Evolutionary conservation across 805 yeast genomes (phyloP), one percentile per base, ranked within the genome.

Genomic region (Cyberlindnera maritima): DNA sequence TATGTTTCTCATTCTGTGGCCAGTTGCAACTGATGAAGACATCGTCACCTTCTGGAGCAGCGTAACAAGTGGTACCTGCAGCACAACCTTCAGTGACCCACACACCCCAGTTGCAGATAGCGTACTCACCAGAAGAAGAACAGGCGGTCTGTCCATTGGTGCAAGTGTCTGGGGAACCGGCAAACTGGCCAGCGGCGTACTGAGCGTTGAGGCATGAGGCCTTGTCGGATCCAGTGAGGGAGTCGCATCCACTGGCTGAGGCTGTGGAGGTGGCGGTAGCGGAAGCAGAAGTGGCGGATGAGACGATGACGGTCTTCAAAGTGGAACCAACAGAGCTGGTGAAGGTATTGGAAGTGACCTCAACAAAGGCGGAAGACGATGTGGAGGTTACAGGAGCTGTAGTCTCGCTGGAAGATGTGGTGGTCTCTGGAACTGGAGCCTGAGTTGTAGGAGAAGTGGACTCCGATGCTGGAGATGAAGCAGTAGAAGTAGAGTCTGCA

Each of bases 81-180:
- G 85, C 77, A 67, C 89, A 83, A 34, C 64, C 70, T 58, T 72
- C 70, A 17, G 56, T 60, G 13, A 77, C 83, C 88, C 88, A 83
- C 20, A 62, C 47, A 34, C 82, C 81, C 57, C 66, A 69, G 55
- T 76, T 71, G 64, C 88, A 83, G 38, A 80, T 66, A 15, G 85
- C 81, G 53, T 75, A 71, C 17, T 66, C 47, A 31, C 84, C 86
- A 53, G 67, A 65, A 6, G 71, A 58, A 21, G 75, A 59, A 61
- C 88, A 83, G 4, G 82, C 73, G 14, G 73, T 54, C 14, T 70
- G 74, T 43, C 85, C 86, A 26, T 71, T 75, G 6, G 59, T 59
- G 57, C 82, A 77, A 2, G 69, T 55, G 17, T 59, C 38, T 4
- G 70, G 58, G n/a, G 71, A 62, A 7, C 80, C 80, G 33, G 65